Percentiles rank a stretch among this genome's conserved stretches.
Evolutionary conservation across 2,329 filamentous ascomycete genomes (phyloP).

Genomic region (Metarhizium rileyi): DNA sequence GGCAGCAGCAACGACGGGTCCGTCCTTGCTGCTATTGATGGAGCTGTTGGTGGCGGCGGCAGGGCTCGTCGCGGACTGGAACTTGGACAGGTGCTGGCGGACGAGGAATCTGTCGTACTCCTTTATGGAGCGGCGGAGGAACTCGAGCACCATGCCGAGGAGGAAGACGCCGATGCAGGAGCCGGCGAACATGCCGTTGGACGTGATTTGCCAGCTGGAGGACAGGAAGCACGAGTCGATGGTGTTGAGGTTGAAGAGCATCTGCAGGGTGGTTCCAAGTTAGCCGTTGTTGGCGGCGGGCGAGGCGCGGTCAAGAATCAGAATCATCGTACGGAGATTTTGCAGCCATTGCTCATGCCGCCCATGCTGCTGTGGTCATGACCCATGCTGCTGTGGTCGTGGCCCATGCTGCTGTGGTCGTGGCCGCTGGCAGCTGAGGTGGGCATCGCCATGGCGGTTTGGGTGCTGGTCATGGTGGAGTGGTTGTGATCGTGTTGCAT

Average conservation of each 20-base stretch:
- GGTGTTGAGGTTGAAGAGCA: conserved; percentile 74
- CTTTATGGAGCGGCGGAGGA: conserved; percentile 58
- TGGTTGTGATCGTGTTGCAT: conserved; percentile 11
- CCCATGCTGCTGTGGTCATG: conserved; percentile 13
- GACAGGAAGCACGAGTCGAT: conserved; percentile 64
- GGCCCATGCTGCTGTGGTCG: conserved; percentile 9
- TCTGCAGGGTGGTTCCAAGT: conserved; percentile 35
- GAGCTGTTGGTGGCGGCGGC: conserved; percentile 9
- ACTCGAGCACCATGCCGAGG: conserved; percentile 64
- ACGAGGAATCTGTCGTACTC: conserved; percentile 64
- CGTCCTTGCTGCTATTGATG: conserved; percentile 14
- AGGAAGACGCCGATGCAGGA: conserved; percentile 69
- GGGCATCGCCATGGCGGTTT: conserved; percentile 7
- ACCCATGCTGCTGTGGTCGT: conserved; percentile 6
- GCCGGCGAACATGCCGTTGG: conserved; percentile 63
- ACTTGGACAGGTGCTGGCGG: conserved; percentile 35
- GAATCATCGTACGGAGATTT: conserved; percentile 24
- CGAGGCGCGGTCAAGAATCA: not conserved
- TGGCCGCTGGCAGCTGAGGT: conserved; percentile 6
- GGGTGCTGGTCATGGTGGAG: conserved; percentile 8
- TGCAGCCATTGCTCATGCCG: conserved; percentile 25
- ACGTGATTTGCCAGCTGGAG: conserved; percentile 58
- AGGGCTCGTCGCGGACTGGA: conserved; percentile 10
- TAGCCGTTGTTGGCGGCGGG: not conserved
- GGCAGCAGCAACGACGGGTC: conserved; percentile 4